These are phyloP conservation scores for Naganishia albida DNA, from an alignment of 1,284 basidiomycete genomes.

Conservation along the genomic window DNA sequence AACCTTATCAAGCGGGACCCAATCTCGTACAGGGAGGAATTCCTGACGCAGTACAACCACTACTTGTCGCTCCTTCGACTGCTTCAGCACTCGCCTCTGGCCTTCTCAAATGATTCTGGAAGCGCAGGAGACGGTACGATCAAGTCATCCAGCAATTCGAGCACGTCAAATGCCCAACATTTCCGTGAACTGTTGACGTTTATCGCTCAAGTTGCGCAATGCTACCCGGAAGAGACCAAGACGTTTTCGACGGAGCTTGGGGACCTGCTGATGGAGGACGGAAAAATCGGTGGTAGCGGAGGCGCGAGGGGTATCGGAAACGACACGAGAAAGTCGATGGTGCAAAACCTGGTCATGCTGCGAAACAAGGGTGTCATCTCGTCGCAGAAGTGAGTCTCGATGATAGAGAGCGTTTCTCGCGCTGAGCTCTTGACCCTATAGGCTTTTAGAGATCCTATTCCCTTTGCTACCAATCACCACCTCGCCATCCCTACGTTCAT, in stretches of 20 bases:
- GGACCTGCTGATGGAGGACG: conserved; percentile 64
- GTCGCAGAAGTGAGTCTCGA: conserved; percentile 75
- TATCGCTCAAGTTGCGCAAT: conserved; percentile 70
- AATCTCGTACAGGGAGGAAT: conserved; percentile 88
- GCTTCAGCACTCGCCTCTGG: conserved; percentile 61
- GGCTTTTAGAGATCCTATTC: conserved; percentile 86
- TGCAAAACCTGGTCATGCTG: conserved; percentile 88
- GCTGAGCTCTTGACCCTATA: conserved; percentile 48
- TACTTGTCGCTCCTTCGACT: conserved; percentile 85
- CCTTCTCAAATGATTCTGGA: conserved; percentile 36
- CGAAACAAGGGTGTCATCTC: conserved; percentile 89
- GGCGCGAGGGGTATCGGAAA: conserved; percentile 67
- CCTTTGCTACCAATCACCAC: conserved; percentile 89
- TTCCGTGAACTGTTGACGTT: conserved; percentile 85
- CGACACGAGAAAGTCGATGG: conserved; percentile 76
- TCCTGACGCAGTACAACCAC: conserved; percentile 97
- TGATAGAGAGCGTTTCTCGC: not conserved
- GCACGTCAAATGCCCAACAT: conserved; percentile 59
- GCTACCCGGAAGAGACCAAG: conserved; percentile 82
- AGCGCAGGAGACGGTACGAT: conserved; percentile 29
- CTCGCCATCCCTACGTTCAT: conserved; percentile 76
- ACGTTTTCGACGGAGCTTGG: conserved; percentile 79
- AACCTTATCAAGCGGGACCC: conserved; percentile 97
- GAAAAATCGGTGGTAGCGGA: conserved; percentile 39
- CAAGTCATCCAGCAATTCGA: conserved; percentile 33